Evolutionary conservation across 1,284 basidiomycete genomes (phyloP), one percentile per base, ranked within the genome.

Genomic region (Schizophyllum commune): DNA sequence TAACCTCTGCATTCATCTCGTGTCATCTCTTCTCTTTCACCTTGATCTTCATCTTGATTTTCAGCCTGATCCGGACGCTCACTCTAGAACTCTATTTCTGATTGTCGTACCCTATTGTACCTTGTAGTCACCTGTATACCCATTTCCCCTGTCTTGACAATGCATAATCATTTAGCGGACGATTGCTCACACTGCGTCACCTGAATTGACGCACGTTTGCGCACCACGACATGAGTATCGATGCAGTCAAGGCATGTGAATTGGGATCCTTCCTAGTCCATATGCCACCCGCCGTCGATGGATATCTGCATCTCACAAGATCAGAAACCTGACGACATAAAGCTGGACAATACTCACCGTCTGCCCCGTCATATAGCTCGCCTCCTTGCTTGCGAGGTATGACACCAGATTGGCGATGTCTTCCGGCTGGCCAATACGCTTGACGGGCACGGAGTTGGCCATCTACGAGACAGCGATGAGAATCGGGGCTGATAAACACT

Each of bases 341-440:
- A 47, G 17, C 17, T 11, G 17, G 17, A 47, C 9, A 3, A 17
- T 17, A 47, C 39, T 11, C 39, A 47, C 39, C 39, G 39, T 47
- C 17, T 47, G 39, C 9, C 39, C 63, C 9, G 63, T 64, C 4
- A 64, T 60, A 55, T 56, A 64, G 22, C 22, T 11, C 3, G 63
- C 51, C n/a, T 55, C 54, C 32, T 64, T 53, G 47, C 59, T 60
- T 11, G 61, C 63, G n/a, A 62, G 53, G 55, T 51, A 62, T 9
- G 58, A 56, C 32, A 62, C 61, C 7, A 64, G 55, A 32, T 55
- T 57, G n/a, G 63, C 61, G 34, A 64, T 56, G 13, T 64, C 63
- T 1, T 55, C 51, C 2, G 61, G 39, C 9, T 27, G 32, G 2
- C 64, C 63, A 15, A 55, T 11, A 11, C 39, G 39, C 17, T 47